Base-by-base conservation (phyloP, 2,329 filamentous ascomycete species). In the Fusarium avenaceum region DNA sequence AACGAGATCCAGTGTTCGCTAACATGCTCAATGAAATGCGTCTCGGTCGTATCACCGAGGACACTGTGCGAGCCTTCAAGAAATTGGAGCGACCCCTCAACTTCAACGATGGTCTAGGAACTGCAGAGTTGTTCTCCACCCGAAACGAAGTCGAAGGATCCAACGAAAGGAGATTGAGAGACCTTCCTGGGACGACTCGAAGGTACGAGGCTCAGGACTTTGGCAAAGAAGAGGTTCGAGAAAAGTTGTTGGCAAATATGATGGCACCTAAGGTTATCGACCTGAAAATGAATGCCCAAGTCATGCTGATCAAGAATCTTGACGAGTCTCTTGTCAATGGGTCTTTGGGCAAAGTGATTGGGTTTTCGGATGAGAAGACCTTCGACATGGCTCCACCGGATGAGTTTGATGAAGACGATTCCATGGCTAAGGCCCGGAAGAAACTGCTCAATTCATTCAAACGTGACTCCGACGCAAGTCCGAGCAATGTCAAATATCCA, bases 261-360 rank as follows among this genome's bases (percentile, higher is more conserved):
- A 97, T 99, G 92, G 94, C 96, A 0, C 94, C 96, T 0, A 90
- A 91, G 72, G 76, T 80, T 0, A 87, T 99, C 20, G 88, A 92
- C 33, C 81, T 99, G 30, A 98, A 97, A 78, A 90, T 96, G 66
- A 93, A 94, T 11, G 93, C 96, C 0, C 96, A 99, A 76, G 96
- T 99, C 44, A 99, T 99, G 96, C 84, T 99, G n/a, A 97, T 99
- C 84, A 99, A 99, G 79, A 99, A 99, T 73, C 90, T 98, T 81
- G 96, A 99, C 75, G 93, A 97, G 39, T 90, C 88, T 0, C 85
- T 99, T 1, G 96, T 98, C 71, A 99, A 99, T 75, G 96, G 96
- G 6, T 97, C 95, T 0, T 84, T 99, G 11, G 96, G 96, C 24
- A 94, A 92, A 64, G 91, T 99, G 6, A 85, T 81, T 58, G 78